Evolutionary conservation across 2,329 filamentous ascomycete genomes (phyloP).

Genomic region (Exophiala oligosperma): DNA sequence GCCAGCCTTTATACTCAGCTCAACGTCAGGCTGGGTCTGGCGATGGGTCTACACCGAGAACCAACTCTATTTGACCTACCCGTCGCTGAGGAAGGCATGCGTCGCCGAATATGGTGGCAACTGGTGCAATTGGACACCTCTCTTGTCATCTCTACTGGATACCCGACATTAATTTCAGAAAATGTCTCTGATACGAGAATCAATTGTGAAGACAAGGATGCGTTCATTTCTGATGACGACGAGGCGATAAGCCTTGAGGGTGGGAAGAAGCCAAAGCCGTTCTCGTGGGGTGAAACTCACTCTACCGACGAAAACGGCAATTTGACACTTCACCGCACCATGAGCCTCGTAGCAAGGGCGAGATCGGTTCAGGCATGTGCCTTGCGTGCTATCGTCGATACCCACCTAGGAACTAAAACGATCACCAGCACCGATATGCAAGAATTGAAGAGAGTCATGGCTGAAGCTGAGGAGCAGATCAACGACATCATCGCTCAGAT

Average conservation of each 20-base stretch:
- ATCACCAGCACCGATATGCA: conserved; percentile 47
- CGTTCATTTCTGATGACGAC: conserved; percentile 38
- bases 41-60: conserved; percentile 42
- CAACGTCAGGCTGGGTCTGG: conserved; percentile 41
- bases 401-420: conserved; percentile 46
- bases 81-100: conserved; percentile 43
- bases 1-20: conserved; percentile 51
- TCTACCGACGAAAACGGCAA: conserved; percentile 42
- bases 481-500: conserved; percentile 46
- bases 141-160: conserved; percentile 51
- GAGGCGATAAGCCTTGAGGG: conserved; percentile 40
- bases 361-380: conserved; percentile 47
- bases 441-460: conserved; percentile 42
- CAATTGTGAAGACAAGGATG: conserved; percentile 50
- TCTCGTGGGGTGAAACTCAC: conserved; percentile 16
- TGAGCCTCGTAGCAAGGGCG: conserved; percentile 43
- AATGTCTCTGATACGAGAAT: conserved; percentile 50
- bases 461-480: conserved; percentile 43
- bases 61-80: conserved; percentile 50
- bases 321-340: conserved; percentile 43
- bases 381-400: conserved; percentile 44
- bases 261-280: background rate
- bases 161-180: conserved; percentile 50
- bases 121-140: conserved; percentile 54
- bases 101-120: conserved; percentile 41